Evolutionary conservation across 306 rosid species (phyloP).

Genomic region (Vicia faba): DNA sequence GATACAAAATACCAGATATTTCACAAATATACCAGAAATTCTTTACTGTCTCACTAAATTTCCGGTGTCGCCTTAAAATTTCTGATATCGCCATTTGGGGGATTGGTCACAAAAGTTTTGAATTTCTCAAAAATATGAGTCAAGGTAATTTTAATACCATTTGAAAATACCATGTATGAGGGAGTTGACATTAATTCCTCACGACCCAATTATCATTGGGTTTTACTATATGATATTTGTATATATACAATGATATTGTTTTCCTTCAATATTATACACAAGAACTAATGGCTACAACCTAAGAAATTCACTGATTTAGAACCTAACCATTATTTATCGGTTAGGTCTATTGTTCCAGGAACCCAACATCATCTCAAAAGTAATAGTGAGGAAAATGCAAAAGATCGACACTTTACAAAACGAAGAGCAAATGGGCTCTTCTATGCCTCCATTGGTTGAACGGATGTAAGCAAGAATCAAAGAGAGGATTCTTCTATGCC

Average conservation of each 20-base stretch:
- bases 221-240: slow-evolving; percentile 23
- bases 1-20: too few species aligned
- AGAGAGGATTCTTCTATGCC: neutral
- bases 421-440: slow-evolving; percentile 23
- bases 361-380: slow-evolving; percentile 28
- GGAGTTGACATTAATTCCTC: too few species aligned
- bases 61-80: too few species aligned
- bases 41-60: too few species aligned
- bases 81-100: too few species aligned
- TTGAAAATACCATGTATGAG: too few species aligned
- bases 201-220: neutral
- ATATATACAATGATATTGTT: slow-evolving; percentile 34
- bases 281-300: slow-evolving; percentile 1
- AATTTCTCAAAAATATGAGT: too few species aligned
- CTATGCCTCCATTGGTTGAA: slow-evolving; percentile 27
- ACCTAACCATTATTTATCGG: slow-evolving; percentile 1
- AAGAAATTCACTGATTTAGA: slow-evolving; percentile 11
- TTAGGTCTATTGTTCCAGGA: slow-evolving; percentile 14
- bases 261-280: slow-evolving; percentile 29
- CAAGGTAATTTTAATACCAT: too few species aligned
- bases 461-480: neutral
- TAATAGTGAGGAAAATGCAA: slow-evolving; percentile 20
- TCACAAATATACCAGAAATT: too few species aligned
- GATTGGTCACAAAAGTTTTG: too few species aligned
- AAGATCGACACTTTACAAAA: slow-evolving; percentile 17